phyloP scores from a whole-genome alignment of 129 eudicot species.

The Dittrichia graveolens region DNA sequence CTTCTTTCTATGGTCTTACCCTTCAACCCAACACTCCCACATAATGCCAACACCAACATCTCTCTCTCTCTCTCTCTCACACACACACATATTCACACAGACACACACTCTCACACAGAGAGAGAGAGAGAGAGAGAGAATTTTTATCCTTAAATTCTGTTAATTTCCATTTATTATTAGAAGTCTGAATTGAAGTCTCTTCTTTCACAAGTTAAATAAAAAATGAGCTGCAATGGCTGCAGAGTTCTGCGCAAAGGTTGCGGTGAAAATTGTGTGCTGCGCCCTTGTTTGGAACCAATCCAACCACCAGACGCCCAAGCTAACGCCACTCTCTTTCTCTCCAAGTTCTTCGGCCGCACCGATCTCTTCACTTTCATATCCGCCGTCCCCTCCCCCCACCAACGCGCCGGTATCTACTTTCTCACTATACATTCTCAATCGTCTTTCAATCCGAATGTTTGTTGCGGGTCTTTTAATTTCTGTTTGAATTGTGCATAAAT shows the following conservation, averaged over 20 bases:
- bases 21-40: neutral
- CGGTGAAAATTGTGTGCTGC: conserved; percentile 48
- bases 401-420: conserved; percentile 46
- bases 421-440: too few relatives aligned
- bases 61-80: conserved; percentile 10
- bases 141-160: conserved; percentile 18
- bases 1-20: too few relatives aligned
- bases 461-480: neutral
- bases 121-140: too few relatives aligned
- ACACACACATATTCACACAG: neutral
- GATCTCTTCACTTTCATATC: conserved; percentile 71
- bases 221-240: conserved; percentile 95
- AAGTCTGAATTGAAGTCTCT: conserved; percentile 21
- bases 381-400: conserved; percentile 43
- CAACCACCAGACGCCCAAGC: conserved; percentile 57
- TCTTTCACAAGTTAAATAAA: conserved; percentile 5
- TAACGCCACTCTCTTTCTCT: conserved; percentile 74
- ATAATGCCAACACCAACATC: conserved; percentile 35
- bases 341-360: conserved; percentile 85
- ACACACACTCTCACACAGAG: too few relatives aligned
- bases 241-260: conserved; percentile 65
- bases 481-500: conserved; percentile 13
- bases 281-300: conserved; percentile 69
- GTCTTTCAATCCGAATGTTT: neutral
- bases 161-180: too few relatives aligned